phyloP scores from a whole-genome alignment of 129 eudicot species.

The Flaveria robusta region DNA sequence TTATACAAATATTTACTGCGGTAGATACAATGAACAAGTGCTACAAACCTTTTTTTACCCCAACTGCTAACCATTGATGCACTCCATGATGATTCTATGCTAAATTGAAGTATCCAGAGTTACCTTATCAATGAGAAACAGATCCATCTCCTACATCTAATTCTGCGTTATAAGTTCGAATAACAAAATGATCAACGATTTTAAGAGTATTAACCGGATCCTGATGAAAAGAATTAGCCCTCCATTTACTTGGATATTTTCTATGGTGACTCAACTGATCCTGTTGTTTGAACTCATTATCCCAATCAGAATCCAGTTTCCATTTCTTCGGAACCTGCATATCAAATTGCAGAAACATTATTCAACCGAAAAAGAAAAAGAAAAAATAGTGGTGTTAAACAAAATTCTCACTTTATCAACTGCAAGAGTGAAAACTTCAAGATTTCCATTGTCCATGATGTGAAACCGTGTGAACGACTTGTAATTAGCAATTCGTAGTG shows the following conservation, averaged over 20 bases:
- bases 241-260: conserved; percentile 90
- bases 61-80: background rate
- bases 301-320: conserved; percentile 97
- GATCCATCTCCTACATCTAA: conserved; percentile 45
- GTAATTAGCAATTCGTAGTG: conserved; percentile 92
- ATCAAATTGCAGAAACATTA: background rate
- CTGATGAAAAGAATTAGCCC: conserved; percentile 63
- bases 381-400: background rate
- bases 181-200: conserved; percentile 78
- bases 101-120: conserved; percentile 6
- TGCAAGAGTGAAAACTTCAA: conserved; percentile 92
- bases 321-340: conserved; percentile 88
- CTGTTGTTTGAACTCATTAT: conserved; percentile 64
- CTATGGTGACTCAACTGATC: conserved; percentile 57
- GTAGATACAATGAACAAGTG: conserved; percentile 19
- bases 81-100: conserved; percentile 18
- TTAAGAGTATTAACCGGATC: conserved; percentile 81
- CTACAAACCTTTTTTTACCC: conserved; percentile 17
- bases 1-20: conserved; percentile 16
- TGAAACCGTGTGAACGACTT: conserved; percentile 94
- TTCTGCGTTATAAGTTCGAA: conserved; percentile 45
- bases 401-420: conserved; percentile 72
- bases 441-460: conserved; percentile 71
- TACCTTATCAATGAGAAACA: conserved; percentile 40
- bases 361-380: background rate